phyloP scores from a whole-genome alignment of 2,329 filamentous ascomycete species.

The Neonectria neomacrospora region DNA sequence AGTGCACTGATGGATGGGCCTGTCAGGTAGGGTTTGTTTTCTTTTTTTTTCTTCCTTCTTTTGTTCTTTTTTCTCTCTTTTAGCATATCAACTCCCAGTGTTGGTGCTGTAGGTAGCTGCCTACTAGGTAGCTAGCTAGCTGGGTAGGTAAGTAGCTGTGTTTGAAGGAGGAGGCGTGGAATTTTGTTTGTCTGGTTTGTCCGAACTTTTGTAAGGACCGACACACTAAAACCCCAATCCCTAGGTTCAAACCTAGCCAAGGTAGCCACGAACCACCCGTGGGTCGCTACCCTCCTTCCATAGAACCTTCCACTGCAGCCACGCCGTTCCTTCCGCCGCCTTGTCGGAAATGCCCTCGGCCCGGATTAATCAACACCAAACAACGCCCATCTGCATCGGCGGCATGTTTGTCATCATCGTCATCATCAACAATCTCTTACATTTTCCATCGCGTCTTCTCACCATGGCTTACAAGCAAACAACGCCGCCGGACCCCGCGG shows the following conservation, averaged over 20 bases:
- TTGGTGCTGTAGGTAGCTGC: background rate
- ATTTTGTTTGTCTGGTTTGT: background rate
- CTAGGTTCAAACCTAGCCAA: background rate
- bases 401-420: background rate
- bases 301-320: background rate
- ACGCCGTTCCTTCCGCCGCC: background rate
- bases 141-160: background rate
- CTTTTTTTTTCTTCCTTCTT: no score
- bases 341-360: background rate
- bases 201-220: background rate
- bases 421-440: background rate
- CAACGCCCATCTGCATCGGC: background rate
- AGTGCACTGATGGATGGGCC: no score
- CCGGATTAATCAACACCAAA: background rate
- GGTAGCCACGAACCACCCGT: background rate
- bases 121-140: background rate
- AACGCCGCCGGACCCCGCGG: background rate
- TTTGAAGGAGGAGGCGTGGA: background rate
- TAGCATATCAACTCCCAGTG: background rate
- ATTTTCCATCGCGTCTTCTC: background rate
- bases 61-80: no score
- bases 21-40: no score
- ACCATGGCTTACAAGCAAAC: no score
- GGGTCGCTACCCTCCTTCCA: background rate
- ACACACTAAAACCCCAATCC: background rate